Base-by-base conservation (phyloP, 352 stramenopile species). In the Aphanomyces astaci region DNA sequence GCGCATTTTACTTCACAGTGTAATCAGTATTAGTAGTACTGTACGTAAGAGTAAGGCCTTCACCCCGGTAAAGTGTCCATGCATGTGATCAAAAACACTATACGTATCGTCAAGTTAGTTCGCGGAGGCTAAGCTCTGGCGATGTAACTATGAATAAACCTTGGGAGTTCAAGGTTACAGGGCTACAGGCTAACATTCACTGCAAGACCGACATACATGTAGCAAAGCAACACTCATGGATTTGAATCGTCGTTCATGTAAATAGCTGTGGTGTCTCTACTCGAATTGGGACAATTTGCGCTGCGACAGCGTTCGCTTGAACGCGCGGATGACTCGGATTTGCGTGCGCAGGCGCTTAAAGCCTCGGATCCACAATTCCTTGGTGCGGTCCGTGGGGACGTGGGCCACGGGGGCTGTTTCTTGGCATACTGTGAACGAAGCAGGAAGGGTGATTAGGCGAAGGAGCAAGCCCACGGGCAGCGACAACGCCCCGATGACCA, bases 251-350 rank as follows among this genome's bases (percentile, higher is more conserved):
- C 7, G 7, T 43, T 15, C 36, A 15, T 43, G 36, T 43, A 43
- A 43, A 43, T 43, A 43, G 7, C 36, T 15, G 36, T 15, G 36
- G 15, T 7, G 15, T 43, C 15, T 15, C 36, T 43, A 43, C 36
- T 43, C 36, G 36, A 39, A 59, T 15, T 22, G 24, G 4, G 28
- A n/a, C 13, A 63, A 9, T 11, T 48, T 45, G 17, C 36, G 31
- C 31, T 46, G 24, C 4, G n/a, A 27, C 15, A 45, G 25, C n/a
- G 54, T 49, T 17, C 36, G 19, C 72, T 81, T 67, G 70, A 89
- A 89, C 5, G 81, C 81, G 63, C 81, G 82, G 39, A 89, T 64
- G 28, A 89, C 81, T 46, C 81, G 79, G 54, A 86, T 72, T 63
- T 89, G 81, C 24, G 79, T 77, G 19, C 78, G 78, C 53, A 88